phyloP scores from a whole-genome alignment of 2,329 filamentous ascomycete species.

The Diplodia corticola region DNA sequence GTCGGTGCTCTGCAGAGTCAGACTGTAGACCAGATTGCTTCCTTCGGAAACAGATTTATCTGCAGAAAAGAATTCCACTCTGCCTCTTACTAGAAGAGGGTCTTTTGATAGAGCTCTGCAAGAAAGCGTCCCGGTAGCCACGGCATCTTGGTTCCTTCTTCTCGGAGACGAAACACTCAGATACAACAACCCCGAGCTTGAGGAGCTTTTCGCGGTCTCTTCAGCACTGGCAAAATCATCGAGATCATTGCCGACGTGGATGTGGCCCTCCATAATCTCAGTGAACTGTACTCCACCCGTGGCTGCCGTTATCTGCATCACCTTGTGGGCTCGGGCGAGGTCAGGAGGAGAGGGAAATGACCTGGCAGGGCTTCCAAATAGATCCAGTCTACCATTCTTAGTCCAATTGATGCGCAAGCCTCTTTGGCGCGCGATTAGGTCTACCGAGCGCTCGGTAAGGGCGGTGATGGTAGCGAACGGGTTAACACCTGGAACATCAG shows the following conservation, averaged over 20 bases:
- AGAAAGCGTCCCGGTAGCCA: conserved; percentile 61
- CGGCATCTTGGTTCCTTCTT: conserved; percentile 45
- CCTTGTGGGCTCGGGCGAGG: conserved; percentile 11
- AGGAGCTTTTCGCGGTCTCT: conserved; percentile 21
- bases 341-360: not conserved
- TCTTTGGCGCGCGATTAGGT: conserved; percentile 48
- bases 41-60: conserved; percentile 58
- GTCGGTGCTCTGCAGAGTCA: conserved; percentile 59
- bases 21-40: conserved; percentile 61
- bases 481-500: conserved; percentile 51
- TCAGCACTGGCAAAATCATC: conserved; percentile 53
- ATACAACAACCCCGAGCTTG: conserved; percentile 25
- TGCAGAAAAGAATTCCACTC: conserved; percentile 58
- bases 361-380: conserved; percentile 23
- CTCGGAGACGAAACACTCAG: conserved; percentile 28
- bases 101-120: conserved; percentile 44
- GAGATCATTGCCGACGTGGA: conserved; percentile 49
- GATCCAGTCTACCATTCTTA: conserved; percentile 27
- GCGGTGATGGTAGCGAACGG: conserved; percentile 70
- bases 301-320: conserved; percentile 24
- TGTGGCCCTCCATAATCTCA: conserved; percentile 64
- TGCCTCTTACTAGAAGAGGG: conserved; percentile 62
- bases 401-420: conserved; percentile 48
- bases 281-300: conserved; percentile 58
- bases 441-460: conserved; percentile 64